Percentiles rank a stretch among this genome's conserved stretches.
Conservation (phyloP, 2,329 filamentous ascomycete species). For the Huntiella decipiens region DNA sequence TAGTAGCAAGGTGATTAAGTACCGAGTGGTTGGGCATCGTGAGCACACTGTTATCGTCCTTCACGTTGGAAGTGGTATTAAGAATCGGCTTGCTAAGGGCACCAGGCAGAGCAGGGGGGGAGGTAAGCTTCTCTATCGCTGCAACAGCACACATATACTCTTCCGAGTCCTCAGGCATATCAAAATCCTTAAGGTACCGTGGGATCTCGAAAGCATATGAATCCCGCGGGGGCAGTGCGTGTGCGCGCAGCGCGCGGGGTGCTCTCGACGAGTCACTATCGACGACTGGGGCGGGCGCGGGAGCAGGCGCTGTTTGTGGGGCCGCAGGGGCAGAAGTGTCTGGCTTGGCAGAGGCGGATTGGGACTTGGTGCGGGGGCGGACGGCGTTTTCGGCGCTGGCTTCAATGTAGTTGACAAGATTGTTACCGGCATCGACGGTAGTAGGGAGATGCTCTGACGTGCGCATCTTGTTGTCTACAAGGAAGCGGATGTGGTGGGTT, state of each 20-base stretch:
- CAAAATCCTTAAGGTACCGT: slow-evolving; percentile 69
- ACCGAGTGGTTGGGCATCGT: slow-evolving; percentile 87
- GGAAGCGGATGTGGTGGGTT: slow-evolving; percentile 90
- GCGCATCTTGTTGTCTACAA: slow-evolving; percentile 85
- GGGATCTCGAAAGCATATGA: slow-evolving; percentile 60
- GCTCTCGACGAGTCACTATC: slow-evolving; percentile 17
- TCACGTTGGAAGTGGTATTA: slow-evolving; percentile 78
- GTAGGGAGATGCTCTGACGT: slow-evolving; percentile 76
- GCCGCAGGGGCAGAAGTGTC: slow-evolving; percentile 16
- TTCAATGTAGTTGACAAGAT: slow-evolving; percentile 96
- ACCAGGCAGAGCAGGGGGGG: slow-evolving; percentile 68
- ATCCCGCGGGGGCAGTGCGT: slow-evolving; percentile 33
- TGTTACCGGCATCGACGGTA: slow-evolving; percentile 94
- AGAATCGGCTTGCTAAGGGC: slow-evolving; percentile 90
- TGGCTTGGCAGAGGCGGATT: slow-evolving; percentile 6
- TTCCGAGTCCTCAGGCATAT: slow-evolving; percentile 61
- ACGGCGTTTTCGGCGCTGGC: slow-evolving; percentile 49
- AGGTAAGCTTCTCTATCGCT: slow-evolving; percentile 61
- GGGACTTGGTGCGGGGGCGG: slow-evolving; percentile 15
- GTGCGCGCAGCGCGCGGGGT: slow-evolving; percentile 29
- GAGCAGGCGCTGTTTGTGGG: slow-evolving; percentile 5
- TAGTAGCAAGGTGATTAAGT: slow-evolving; percentile 88
- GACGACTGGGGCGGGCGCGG: not conserved
- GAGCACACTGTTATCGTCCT: slow-evolving; percentile 93
- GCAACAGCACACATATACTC: slow-evolving; percentile 55